Evolutionary conservation across 768 basidiomycete genomes (phyloP).

Genomic region (Leccinum broughii): DNA sequence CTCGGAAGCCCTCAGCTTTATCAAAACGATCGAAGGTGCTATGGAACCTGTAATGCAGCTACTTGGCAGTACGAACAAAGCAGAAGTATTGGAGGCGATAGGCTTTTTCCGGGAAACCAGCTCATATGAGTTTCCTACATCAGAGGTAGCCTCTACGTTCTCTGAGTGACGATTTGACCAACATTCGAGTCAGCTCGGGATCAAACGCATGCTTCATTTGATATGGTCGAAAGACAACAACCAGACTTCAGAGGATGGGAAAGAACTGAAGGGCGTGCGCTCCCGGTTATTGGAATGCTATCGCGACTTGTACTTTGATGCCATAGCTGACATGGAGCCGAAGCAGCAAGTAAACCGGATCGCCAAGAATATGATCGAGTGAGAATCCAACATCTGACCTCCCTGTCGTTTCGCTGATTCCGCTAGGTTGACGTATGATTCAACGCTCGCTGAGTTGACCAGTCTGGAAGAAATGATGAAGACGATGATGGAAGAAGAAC

Average conservation of each 20-base stretch:
- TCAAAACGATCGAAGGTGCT: constrained; percentile 63
- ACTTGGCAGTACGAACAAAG: constrained; percentile 82
- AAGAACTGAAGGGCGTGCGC: constrained; percentile 85
- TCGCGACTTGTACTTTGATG: constrained; percentile 84
- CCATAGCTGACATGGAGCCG: constrained; percentile 66
- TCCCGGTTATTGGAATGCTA: constrained; percentile 89
- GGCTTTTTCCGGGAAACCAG: constrained; percentile 86
- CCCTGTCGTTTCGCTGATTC: constrained; percentile 1
- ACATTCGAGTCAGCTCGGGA: constrained; percentile 59
- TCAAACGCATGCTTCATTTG: constrained; percentile 95
- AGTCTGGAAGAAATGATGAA: constrained; percentile 96
- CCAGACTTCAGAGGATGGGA: constrained; percentile 70
- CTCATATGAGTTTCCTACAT: constrained; percentile 77
- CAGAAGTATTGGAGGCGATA: constrained; percentile 81
- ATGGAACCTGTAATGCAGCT: constrained; percentile 74
- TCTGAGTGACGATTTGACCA: neutral
- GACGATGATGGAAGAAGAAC: constrained; percentile 90
- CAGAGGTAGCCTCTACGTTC: constrained; percentile 52
- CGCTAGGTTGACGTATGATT: constrained; percentile 81
- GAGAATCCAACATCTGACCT: constrained; percentile 22
- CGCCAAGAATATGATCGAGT: constrained; percentile 98
- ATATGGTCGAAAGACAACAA: constrained; percentile 96
- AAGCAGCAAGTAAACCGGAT: constrained; percentile 91
- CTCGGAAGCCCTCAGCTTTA: constrained; percentile 82
- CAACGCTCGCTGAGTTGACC: constrained; percentile 92